A percentile compares a stretch with the other conserved stretches of the same genome.
Conservation (phyloP, 129 eudicot genomes). For the Centella asiatica region DNA sequence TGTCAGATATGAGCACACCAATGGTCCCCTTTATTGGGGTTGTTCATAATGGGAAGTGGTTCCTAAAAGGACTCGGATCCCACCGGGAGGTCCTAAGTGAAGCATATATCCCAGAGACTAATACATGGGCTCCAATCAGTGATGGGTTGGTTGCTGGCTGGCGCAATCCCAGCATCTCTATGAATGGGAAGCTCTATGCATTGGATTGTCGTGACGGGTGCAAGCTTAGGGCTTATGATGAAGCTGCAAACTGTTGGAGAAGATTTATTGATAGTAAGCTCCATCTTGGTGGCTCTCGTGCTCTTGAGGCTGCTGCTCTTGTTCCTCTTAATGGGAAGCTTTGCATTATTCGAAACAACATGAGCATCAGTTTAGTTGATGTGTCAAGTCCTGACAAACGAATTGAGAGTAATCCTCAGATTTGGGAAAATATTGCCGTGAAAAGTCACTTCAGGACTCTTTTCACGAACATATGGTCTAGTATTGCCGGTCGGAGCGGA, state of each 20-base stretch:
- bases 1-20: conserved; percentile 81
- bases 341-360: conserved; percentile 80
- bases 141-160: conserved; percentile 88
- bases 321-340: conserved; percentile 80
- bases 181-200: conserved; percentile 81
- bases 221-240: conserved; percentile 73
- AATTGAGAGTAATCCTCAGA: conserved; percentile 69
- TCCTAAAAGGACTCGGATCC: conserved; percentile 74
- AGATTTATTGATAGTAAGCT: conserved; percentile 70
- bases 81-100: conserved; percentile 85
- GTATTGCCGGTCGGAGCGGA: conserved; percentile 77
- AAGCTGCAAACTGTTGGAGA: conserved; percentile 57
- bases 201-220: conserved; percentile 96
- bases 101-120: conserved; percentile 63
- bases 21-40: conserved; percentile 97
- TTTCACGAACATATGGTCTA: conserved; percentile 81
- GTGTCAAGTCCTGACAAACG: conserved; percentile 57
- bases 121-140: conserved; percentile 51
- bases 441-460: conserved; percentile 68
- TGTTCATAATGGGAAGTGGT: conserved; percentile 80
- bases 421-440: conserved; percentile 86
- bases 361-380: conserved; percentile 93
- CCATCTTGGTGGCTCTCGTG: conserved; percentile 80
- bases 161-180: conserved; percentile 90
- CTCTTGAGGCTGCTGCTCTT: conserved; percentile 93